phyloP scores from a whole-genome alignment of 805 yeast genomes.

The Brettanomyces anomalus region DNA sequence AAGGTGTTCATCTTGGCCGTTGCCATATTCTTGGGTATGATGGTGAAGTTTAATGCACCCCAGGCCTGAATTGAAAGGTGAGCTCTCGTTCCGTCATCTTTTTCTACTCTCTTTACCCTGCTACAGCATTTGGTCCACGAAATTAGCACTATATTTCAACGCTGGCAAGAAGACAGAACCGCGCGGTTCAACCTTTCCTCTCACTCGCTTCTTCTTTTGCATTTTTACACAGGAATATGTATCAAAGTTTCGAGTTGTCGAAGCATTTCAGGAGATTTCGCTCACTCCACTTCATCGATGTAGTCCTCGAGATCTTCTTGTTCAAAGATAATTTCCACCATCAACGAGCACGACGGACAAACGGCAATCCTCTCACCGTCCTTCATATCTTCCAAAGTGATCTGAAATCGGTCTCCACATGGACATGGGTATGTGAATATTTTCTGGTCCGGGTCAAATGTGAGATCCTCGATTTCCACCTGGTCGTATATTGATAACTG shows the following conservation, averaged over 20 bases:
- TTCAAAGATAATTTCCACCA: constrained; percentile 88
- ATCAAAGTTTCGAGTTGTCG: neutral
- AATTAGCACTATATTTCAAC: too few relatives aligned
- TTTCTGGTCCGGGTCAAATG: constrained; percentile 75
- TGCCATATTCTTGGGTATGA: constrained; percentile 12
- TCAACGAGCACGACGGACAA: constrained; percentile 91
- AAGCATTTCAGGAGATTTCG: neutral
- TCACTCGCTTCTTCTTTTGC: too few relatives aligned
- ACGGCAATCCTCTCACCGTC: constrained; percentile 94
- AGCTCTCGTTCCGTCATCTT: neutral
- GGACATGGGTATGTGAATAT: constrained; percentile 94
- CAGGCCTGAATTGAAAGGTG: neutral
- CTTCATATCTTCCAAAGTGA: constrained; percentile 69
- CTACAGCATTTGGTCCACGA: too few relatives aligned
- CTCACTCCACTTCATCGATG: constrained; percentile 20
- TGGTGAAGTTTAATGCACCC: constrained; percentile 4
- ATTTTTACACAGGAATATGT: neutral
- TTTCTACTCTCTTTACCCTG: too few relatives aligned
- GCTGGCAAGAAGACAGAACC: too few relatives aligned
- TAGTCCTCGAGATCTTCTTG: constrained; percentile 44
- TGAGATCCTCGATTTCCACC: constrained; percentile 94
- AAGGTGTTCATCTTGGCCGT: constrained; percentile 9
- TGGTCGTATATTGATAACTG: constrained; percentile 79
- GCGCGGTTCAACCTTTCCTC: too few relatives aligned
- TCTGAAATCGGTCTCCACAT: constrained; percentile 92